phyloP scores from a whole-genome alignment of 495 filamentous ascomycete species.

The Podospora pseudopauciseta region DNA sequence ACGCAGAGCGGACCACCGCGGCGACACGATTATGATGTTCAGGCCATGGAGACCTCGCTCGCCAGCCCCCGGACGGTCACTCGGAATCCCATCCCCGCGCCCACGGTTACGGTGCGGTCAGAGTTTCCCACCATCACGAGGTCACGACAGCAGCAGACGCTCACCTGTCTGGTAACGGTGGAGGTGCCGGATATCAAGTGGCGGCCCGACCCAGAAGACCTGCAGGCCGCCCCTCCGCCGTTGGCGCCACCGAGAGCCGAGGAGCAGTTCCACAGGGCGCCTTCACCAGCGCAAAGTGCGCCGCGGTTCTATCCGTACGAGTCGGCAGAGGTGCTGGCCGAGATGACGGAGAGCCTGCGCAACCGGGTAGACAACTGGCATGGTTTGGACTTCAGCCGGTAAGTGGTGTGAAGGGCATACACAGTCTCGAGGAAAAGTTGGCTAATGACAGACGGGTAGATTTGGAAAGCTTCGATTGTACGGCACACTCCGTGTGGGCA shows the following conservation, averaged over 20 bases:
- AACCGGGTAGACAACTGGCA: constrained; percentile 96
- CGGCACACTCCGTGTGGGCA: constrained; percentile 89
- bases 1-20: constrained; percentile 55
- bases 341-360: constrained; percentile 82
- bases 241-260: constrained; percentile 41
- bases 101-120: constrained; percentile 86
- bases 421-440: neutral
- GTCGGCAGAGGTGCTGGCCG: constrained; percentile 66
- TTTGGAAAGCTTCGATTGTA: constrained; percentile 93
- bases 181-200: constrained; percentile 93
- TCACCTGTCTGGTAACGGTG: constrained; percentile 92
- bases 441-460: constrained; percentile 40
- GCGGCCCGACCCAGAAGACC: constrained; percentile 79
- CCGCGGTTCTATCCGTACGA: constrained; percentile 58
- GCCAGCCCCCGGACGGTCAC: constrained; percentile 66
- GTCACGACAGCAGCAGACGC: constrained; percentile 88
- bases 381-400: constrained; percentile 91
- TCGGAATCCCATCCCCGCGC: constrained; percentile 90
- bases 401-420: constrained; percentile 23
- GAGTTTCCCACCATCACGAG: constrained; percentile 93
- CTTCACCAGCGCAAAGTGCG: constrained; percentile 49
- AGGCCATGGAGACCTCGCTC: constrained; percentile 89
- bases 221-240: constrained; percentile 62
- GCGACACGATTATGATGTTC: constrained; percentile 91
- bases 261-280: constrained; percentile 44